These are phyloP conservation scores for Aspergillus clavatus DNA, from an alignment of 2,329 filamentous ascomycete genomes.

Conservation along the genomic window DNA sequence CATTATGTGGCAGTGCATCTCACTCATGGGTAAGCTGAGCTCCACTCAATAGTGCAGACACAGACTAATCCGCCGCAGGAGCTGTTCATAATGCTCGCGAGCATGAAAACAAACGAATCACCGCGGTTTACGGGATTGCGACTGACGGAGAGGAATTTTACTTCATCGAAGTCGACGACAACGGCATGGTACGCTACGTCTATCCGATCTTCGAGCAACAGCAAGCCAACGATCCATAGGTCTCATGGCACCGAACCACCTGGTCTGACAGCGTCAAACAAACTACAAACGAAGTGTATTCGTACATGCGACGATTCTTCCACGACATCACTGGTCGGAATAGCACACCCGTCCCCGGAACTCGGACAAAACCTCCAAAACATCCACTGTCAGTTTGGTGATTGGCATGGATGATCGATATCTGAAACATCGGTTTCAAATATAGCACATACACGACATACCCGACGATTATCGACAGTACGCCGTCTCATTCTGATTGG, in stretches of 20 bases:
- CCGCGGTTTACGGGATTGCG: background rate
- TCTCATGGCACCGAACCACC: background rate
- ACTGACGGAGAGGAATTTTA: background rate
- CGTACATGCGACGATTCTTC: background rate
- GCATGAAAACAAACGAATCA: background rate
- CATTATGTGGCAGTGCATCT: background rate
- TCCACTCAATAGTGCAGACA: background rate
- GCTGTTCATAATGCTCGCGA: background rate
- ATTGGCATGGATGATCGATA: background rate
- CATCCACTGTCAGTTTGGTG: background rate
- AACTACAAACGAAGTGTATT: background rate
- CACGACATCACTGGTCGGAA: background rate
- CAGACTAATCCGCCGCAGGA: background rate
- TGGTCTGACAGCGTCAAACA: too few species aligned
- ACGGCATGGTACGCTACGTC: background rate
- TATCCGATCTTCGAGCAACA: background rate
- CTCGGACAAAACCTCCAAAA: background rate
- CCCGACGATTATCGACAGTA: background rate
- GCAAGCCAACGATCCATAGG: background rate
- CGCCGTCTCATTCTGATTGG: background rate
- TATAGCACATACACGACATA: background rate
- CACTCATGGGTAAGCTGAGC: background rate
- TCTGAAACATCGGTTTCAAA: background rate
- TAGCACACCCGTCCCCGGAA: background rate
- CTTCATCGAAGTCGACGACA: background rate